These are phyloP conservation scores for Daedalea quercina DNA, from an alignment of 768 basidiomycete genomes.

Conservation along the genomic window DNA sequence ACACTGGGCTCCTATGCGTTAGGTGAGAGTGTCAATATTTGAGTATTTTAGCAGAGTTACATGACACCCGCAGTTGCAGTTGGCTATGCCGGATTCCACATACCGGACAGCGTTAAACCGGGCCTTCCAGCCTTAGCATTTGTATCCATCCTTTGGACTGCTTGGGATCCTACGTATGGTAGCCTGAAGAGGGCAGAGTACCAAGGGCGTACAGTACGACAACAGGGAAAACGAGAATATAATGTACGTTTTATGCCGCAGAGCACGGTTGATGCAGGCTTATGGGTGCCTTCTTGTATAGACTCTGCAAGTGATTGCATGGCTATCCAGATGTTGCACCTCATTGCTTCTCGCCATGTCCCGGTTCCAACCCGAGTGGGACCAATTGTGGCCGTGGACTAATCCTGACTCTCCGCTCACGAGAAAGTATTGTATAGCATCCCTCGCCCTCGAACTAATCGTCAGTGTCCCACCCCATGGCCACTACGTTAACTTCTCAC, in stretches of 20 bases:
- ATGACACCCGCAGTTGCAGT: constrained; percentile 2
- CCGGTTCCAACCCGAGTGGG: constrained; percentile 34
- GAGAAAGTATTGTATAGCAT: constrained; percentile 41
- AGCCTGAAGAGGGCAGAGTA: constrained; percentile 49
- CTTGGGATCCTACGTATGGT: constrained; percentile 82
- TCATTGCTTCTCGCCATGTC: constrained; percentile 37
- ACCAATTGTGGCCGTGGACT: constrained; percentile 30
- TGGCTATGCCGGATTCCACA: constrained; percentile 3
- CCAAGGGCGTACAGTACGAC: constrained; percentile 67
- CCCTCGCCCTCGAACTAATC: constrained; percentile 44
- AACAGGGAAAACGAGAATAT: constrained; percentile 57
- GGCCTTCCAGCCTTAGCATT: constrained; percentile 42
- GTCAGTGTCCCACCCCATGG: constrained; percentile 33
- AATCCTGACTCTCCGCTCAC: constrained; percentile 29
- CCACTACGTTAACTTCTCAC: not conserved
- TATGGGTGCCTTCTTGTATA: constrained; percentile 22
- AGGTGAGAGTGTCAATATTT: constrained; percentile 8
- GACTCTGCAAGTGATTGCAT: constrained; percentile 53
- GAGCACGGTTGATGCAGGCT: not conserved
- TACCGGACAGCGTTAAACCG: constrained; percentile 3
- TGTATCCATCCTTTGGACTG: constrained; percentile 68
- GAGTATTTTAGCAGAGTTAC: not conserved
- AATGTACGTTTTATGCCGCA: constrained; percentile 37
- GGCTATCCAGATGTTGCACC: constrained; percentile 51
- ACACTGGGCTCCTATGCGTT: constrained; percentile 9